Percentiles rank a stretch among this genome's conserved stretches.
Evolutionary conservation across 108 stramenopile genomes (phyloP).

Genomic region (Schizochytrium sp.): DNA sequence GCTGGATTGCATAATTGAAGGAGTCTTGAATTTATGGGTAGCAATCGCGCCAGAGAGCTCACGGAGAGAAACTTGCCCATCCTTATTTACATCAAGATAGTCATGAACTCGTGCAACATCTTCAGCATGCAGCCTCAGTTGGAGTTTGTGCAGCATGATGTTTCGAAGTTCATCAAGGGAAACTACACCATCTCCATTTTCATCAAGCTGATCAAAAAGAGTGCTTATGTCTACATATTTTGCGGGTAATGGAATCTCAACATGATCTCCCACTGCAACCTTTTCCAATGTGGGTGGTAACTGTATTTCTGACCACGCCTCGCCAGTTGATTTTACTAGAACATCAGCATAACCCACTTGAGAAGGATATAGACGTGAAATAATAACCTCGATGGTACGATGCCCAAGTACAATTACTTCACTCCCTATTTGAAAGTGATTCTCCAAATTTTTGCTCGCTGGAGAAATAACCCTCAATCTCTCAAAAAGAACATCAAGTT

Average conservation of each 20-base stretch:
- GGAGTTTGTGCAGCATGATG: not conserved
- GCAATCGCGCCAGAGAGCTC: slow-evolving; percentile 12
- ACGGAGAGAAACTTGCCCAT: slow-evolving; percentile 61
- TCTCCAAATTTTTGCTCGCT: too few species aligned
- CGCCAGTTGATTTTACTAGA: not conserved
- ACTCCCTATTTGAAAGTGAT: not conserved
- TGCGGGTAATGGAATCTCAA: not conserved
- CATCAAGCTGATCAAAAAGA: not conserved
- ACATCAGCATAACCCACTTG: slow-evolving; percentile 1
- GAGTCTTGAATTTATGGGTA: not conserved
- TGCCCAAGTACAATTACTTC: not conserved
- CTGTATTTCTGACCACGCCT: not conserved
- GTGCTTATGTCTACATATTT: not conserved
- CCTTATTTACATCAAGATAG: slow-evolving; percentile 63
- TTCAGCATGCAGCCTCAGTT: slow-evolving; percentile 8
- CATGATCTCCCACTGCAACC: not conserved
- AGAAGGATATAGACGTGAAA: not conserved
- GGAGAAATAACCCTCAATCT: not conserved
- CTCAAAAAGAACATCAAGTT: not conserved
- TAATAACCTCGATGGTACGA: not conserved
- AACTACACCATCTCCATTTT: slow-evolving; percentile 43
- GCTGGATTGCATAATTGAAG: not conserved
- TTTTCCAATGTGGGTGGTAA: not conserved
- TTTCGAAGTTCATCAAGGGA: slow-evolving; percentile 22
- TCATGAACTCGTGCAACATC: slow-evolving; percentile 67